These are phyloP conservation scores for Musa itinerans DNA, from an alignment of 176 grass and related monocot species.

Conservation along the genomic window DNA sequence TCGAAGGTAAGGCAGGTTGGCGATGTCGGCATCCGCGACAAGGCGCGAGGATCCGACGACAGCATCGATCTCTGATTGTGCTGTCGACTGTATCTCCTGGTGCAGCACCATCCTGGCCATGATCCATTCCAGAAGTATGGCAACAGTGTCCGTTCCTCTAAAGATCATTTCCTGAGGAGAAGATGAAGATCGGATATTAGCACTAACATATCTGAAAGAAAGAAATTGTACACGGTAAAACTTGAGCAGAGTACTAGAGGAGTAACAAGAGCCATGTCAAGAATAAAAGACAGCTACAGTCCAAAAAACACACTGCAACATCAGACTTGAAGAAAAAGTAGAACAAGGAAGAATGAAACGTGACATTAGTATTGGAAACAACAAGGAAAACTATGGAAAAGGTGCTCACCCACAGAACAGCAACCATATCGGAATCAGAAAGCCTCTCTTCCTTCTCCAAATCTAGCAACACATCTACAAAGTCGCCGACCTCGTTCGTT, in stretches of 20 bases:
- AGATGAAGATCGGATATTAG: not conserved
- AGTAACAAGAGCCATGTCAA: no score
- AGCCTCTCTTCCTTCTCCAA: constrained; percentile 21
- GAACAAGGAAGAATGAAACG: no score
- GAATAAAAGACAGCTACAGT: no score
- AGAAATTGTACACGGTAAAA: no score
- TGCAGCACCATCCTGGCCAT: constrained; percentile 33
- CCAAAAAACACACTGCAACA: no score
- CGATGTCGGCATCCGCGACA: constrained; percentile 25
- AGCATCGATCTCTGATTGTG: constrained; percentile 32
- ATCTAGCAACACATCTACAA: constrained; percentile 30
- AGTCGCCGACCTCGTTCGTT: constrained; percentile 6
- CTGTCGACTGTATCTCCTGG: constrained; percentile 29
- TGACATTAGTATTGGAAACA: no score
- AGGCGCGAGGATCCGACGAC: constrained; percentile 5
- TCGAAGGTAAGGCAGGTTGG: constrained; percentile 28
- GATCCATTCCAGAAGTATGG: constrained; percentile 39
- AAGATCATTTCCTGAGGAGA: constrained; percentile 33
- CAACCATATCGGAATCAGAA: constrained; percentile 30
- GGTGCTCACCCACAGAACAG: constrained; percentile 21
- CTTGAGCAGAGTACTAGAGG: no score
- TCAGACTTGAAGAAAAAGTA: no score
- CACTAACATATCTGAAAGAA: no score
- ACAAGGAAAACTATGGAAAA: not conserved
- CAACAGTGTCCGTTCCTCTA: constrained; percentile 36